Evolutionary conservation across 2,329 filamentous ascomycete species (phyloP).

Genomic region (Cryphonectria parasitica): DNA sequence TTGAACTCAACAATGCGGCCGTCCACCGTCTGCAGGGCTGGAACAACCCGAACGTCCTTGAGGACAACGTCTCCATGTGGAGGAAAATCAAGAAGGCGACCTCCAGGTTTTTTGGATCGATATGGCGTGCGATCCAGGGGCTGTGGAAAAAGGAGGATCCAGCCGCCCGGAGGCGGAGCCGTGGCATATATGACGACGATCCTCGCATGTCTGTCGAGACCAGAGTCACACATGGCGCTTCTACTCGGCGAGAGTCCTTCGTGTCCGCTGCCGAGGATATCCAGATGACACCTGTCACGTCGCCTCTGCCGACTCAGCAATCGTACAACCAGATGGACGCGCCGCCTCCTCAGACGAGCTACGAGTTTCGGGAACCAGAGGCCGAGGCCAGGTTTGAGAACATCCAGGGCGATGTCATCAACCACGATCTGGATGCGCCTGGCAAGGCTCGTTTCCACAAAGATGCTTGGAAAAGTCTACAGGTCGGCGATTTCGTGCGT

Average conservation of each 20-base stretch:
- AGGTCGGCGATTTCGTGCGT: conserved; percentile 94
- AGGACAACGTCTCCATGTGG: conserved; percentile 86
- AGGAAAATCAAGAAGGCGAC: conserved; percentile 88
- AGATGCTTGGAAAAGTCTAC: conserved; percentile 92
- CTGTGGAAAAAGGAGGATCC: conserved; percentile 55
- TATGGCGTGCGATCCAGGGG: conserved; percentile 53
- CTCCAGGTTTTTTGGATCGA: conserved; percentile 60
- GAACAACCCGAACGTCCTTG: conserved; percentile 90
- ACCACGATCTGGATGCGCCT: conserved; percentile 66
- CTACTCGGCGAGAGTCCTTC: conserved; percentile 54
- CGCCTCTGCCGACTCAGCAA: conserved; percentile 63
- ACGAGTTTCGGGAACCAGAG: conserved; percentile 39
- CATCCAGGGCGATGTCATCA: conserved; percentile 67
- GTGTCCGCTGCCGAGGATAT: conserved; percentile 71
- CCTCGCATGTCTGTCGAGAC: conserved; percentile 70
- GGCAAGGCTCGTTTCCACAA: conserved; percentile 86
- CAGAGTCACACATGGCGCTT: conserved; percentile 55
- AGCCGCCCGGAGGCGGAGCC: conserved; percentile 53
- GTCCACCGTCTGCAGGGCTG: conserved; percentile 88
- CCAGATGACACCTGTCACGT: conserved; percentile 94
- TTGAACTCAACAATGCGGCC: conserved; percentile 92
- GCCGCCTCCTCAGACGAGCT: conserved; percentile 38
- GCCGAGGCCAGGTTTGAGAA: conserved; percentile 47
- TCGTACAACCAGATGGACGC: conserved; percentile 38
- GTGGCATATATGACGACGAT: conserved; percentile 54